These are phyloP conservation scores for Hyaloscypha variabilis DNA, from an alignment of 495 filamentous ascomycete genomes.

Conservation along the genomic window DNA sequence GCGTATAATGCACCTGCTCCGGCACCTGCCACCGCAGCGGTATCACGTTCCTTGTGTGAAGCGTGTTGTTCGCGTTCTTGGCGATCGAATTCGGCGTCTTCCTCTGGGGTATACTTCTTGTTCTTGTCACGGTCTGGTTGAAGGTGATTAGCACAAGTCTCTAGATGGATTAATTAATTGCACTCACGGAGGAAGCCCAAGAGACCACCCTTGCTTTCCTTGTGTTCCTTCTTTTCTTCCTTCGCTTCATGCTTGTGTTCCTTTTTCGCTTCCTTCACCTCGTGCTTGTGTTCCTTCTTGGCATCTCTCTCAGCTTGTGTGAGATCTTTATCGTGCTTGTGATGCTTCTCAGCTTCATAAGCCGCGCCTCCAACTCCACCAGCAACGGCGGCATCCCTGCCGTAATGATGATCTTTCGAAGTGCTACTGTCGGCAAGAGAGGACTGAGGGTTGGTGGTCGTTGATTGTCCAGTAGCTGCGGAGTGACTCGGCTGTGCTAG, in stretches of 20 bases:
- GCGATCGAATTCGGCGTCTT: constrained; percentile 28
- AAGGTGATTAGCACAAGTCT: neutral
- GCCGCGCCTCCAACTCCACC: constrained; percentile 15
- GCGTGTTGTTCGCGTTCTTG: constrained; percentile 25
- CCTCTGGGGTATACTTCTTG: constrained; percentile 27
- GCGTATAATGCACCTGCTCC: constrained; percentile 3
- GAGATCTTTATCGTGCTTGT: constrained; percentile 20
- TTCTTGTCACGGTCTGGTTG: constrained; percentile 23
- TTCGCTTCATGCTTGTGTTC: constrained; percentile 21
- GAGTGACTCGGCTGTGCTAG: too few relatives aligned
- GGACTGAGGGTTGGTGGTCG: too few relatives aligned
- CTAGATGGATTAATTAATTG: neutral
- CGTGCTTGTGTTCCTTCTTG: constrained; percentile 26
- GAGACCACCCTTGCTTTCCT: constrained; percentile 13
- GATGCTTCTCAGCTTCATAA: constrained; percentile 22
- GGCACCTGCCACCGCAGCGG: constrained; percentile 1
- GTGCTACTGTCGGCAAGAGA: neutral
- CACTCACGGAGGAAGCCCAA: constrained; percentile 24
- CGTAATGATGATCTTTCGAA: constrained; percentile 21
- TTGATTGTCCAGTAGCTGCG: too few relatives aligned
- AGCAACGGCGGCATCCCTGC: constrained; percentile 18
- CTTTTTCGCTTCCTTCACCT: constrained; percentile 23
- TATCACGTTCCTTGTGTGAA: constrained; percentile 6
- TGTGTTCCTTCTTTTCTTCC: constrained; percentile 6
- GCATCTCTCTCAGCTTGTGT: constrained; percentile 14